These are phyloP conservation scores for Alternaria tenuissima DNA, from an alignment of 2,329 filamentous ascomycete species.

Conservation along the genomic window DNA sequence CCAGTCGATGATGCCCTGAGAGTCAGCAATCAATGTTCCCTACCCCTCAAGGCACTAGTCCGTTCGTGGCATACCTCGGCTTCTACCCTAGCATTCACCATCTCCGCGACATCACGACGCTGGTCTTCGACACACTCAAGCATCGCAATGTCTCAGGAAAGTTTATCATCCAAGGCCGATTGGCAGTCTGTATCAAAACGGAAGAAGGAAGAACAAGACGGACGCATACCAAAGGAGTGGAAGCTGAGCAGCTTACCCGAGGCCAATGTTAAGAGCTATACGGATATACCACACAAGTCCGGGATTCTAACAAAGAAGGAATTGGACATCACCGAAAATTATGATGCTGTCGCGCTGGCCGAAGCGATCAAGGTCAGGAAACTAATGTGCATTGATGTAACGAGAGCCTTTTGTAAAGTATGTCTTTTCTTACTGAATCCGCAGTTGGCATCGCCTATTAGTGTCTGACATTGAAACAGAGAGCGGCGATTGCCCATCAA, in stretches of 20 bases:
- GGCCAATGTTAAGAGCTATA: conserved; percentile 38
- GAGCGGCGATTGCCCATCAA: conserved; percentile 58
- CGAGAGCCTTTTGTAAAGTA: conserved; percentile 56
- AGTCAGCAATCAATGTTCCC: background rate
- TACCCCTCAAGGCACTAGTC: conserved; percentile 27
- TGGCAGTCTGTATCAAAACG: conserved; percentile 54
- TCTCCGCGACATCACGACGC: conserved; percentile 2
- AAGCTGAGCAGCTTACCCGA: conserved; percentile 41
- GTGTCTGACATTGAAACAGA: conserved; percentile 28
- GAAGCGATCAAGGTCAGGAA: conserved; percentile 46
- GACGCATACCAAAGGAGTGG: conserved; percentile 57
- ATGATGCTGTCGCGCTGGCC: conserved; percentile 56
- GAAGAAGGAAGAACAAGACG: conserved; percentile 54
- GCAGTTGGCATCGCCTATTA: background rate
- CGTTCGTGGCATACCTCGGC: conserved; percentile 26
- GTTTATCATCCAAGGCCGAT: conserved; percentile 19
- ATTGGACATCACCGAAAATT: conserved; percentile 64
- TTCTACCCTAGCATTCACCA: conserved; percentile 8
- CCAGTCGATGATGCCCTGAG: background rate
- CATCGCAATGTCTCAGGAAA: conserved; percentile 24
- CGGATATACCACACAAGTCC: conserved; percentile 61
- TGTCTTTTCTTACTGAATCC: background rate
- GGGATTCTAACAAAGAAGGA: conserved; percentile 62
- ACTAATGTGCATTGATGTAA: conserved; percentile 51
- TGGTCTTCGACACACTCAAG: background rate